Evolutionary conservation across 768 basidiomycete species (phyloP), one percentile per base, ranked within the genome.

Genomic region (Amanita brunnescens): DNA sequence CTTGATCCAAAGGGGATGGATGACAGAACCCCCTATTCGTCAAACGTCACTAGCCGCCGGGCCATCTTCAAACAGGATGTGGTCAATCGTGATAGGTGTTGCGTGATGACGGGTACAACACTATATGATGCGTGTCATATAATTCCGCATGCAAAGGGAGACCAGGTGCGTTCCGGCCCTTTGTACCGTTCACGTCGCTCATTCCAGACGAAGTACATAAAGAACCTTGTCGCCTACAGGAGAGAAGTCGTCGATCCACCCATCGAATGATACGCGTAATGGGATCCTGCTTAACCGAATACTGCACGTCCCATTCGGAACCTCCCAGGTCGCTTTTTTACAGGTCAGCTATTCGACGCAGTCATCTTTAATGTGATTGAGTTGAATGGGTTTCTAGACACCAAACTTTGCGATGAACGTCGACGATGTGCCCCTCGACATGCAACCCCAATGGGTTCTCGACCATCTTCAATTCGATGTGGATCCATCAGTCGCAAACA

Each of bases 11-110:
- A 49, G 39, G 12, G 40, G 46, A 57, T 55, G 54, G 46, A 52
- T 29, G 56, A 53, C 41, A 55, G 56, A 47, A 57, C 56, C 12
- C 41, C 40, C 16, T 32, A 61, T 55, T 7, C 57, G 58, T 21
- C 57, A 55, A 35, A 57, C 60, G 12, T 45, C 24, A 13, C 41
- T 14, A 43, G 3, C n/a, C 7, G 24, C 10, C 44, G 44, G 44
- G 44, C 13, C 1, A 21, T 18, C 16, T 45, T 45, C 44, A 5
- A 6, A 45, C 29, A 16, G 24, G 13, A 1, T 10, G 41, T 43
- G 23, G n/a, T 13, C 14, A 24, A 18, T 47, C 52, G 52, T 34
- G 52, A 53, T 34, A 24, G 23, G 34, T 34, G 5, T 32, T 53
- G 52, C n/a, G 23, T 53, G 20, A 38, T 53, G 52, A 53, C 52